Evolutionary conservation across 2,329 filamentous ascomycete genomes (phyloP).

Genomic region (Phaeosphaeria sp.): DNA sequence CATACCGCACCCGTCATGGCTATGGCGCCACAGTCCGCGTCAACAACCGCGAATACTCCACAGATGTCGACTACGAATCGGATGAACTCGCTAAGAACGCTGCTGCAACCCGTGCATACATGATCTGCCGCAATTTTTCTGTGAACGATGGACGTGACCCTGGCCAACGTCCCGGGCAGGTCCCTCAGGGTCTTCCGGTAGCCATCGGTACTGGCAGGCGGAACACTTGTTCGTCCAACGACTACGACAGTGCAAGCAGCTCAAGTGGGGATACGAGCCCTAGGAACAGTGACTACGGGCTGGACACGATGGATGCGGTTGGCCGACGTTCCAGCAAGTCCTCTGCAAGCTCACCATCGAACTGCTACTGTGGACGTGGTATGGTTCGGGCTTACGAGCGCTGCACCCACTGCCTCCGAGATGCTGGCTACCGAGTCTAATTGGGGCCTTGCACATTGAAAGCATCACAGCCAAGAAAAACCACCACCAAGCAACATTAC

Average conservation of each 20-base stretch:
- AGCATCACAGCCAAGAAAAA: too few species aligned
- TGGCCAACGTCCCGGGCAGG: constrained; percentile 61
- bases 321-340: constrained; percentile 46
- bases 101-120: constrained; percentile 93
- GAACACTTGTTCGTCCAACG: constrained; percentile 55
- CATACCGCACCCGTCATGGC: constrained; percentile 74
- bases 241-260: constrained; percentile 60
- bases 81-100: constrained; percentile 88
- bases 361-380: constrained; percentile 49
- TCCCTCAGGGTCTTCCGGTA: constrained; percentile 68
- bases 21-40: constrained; percentile 91
- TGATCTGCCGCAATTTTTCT: constrained; percentile 97
- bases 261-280: constrained; percentile 65
- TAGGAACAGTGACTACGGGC: constrained; percentile 53
- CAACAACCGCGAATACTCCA: constrained; percentile 96
- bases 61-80: constrained; percentile 82
- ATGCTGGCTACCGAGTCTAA: constrained; percentile 47
- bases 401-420: constrained; percentile 52
- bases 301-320: constrained; percentile 42
- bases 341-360: constrained; percentile 33
- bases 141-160: constrained; percentile 91
- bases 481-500: constrained; percentile 18
- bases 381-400: constrained; percentile 51
- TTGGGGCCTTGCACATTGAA: too few species aligned
- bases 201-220: constrained; percentile 68